Evolutionary conservation across 78 protist genomes (phyloP), one percentile per base, ranked within the genome.

Genomic region (Dictyostelium brefeldianum): DNA sequence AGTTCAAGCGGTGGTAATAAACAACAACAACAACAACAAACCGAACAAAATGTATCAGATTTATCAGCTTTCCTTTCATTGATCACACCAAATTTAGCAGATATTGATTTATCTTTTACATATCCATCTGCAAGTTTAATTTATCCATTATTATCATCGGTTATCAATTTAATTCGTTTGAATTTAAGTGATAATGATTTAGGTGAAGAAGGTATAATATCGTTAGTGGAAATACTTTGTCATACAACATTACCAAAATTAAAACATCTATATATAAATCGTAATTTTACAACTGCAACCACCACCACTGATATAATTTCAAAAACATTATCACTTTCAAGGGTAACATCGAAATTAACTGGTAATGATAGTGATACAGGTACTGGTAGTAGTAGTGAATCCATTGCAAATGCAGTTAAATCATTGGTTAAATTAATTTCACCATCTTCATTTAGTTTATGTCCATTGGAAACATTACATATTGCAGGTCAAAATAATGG

Each of bases 381-480:
- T 22, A 7, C 78, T 14, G 18, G 31, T 9, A 47, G 12, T 25
- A 36, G 69, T 14, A 36, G 53, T 14, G 54, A 17, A 3, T 64
- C 83, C 3, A 54, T 70, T 31, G 71, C 84, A 53, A 87, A 87
- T 43, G 93, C 93, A 0, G 53, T 87, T 12, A 87, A 77, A 51
- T 69, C 74, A 27, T 75, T 87, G 20, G 83, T 74, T 27, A 53
- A 64, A 31, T 75, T 87, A 3, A 87, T 87, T 36, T 50, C 69
- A 17, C 93, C 93, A 59, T 15, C 50, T 14, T 56, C 93, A 27
- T 87, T 87, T 56, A 70, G 78, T 29, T 29, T 87, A 27, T 87
- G 93, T 77, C 93, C 93, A n/a, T n/a, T 87, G 43, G 93, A 87
- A 50, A 74, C 93, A 2, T 51, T 87, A 3, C 84, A 74, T 31